Percentiles rank a stretch among this genome's conserved stretches.
Evolutionary conservation across 73 alveolate genomes (phyloP).

Genomic region (Blepharisma stoltei): DNA sequence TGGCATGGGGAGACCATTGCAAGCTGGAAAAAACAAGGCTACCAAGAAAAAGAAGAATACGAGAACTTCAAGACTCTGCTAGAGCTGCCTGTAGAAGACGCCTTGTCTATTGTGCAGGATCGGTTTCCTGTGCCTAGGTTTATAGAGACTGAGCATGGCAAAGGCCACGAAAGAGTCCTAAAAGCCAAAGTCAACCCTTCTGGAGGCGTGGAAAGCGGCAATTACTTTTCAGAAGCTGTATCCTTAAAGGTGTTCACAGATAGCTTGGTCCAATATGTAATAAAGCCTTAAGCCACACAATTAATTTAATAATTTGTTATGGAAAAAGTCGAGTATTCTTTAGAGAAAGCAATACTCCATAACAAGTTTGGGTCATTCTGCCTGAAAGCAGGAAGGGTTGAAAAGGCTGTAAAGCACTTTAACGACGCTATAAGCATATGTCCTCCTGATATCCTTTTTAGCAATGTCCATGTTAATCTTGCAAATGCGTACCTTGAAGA

Average conservation of each 20-base stretch:
- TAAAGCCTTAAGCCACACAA: conserved; percentile 52
- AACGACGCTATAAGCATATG: conserved; percentile 33
- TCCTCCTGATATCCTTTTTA: conserved; percentile 17
- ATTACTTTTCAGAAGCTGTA: conserved; percentile 84
- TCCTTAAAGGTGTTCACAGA: conserved; percentile 78
- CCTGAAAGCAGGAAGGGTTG: conserved; percentile 38
- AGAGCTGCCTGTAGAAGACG: conserved; percentile 89
- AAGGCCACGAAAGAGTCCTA: conserved; percentile 77
- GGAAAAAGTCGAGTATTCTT: not conserved
- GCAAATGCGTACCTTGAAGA: conserved; percentile 50
- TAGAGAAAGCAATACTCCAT: conserved; percentile 33
- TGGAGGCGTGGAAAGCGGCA: conserved; percentile 62
- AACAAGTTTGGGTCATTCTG: conserved; percentile 48
- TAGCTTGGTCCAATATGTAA: conserved; percentile 73
- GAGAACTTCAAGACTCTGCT: conserved; percentile 77
- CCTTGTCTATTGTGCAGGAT: conserved; percentile 75
- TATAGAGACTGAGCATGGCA: conserved; percentile 75
- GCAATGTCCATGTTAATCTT: conserved; percentile 44
- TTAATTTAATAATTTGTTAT: no score
- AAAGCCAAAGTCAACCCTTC: conserved; percentile 83
- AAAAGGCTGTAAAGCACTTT: conserved; percentile 40
- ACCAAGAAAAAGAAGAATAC: conserved; percentile 80
- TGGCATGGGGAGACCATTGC: conserved; percentile 92
- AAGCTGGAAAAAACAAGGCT: conserved; percentile 88
- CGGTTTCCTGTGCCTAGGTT: conserved; percentile 92